Conservation (phyloP, 2,329 filamentous ascomycete species). For the Cadophora luteo-olivacea region DNA sequence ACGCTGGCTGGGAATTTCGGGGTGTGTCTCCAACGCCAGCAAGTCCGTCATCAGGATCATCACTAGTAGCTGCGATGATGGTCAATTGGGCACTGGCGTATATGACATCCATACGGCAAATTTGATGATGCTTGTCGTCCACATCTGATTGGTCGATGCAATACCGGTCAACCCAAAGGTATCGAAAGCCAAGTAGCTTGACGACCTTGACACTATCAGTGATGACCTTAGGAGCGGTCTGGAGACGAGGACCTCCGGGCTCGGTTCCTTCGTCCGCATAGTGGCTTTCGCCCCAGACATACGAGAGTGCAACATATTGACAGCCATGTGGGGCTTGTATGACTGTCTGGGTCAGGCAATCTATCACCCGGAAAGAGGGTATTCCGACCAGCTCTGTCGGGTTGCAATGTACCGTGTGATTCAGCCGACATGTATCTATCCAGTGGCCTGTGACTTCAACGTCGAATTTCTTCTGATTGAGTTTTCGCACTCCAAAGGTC, state of each 20-base stretch:
- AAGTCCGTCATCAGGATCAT: neutral
- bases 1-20: neutral
- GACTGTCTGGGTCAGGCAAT: neutral
- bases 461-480: neutral
- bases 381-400: neutral
- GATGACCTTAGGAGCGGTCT: neutral
- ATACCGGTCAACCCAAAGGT: slow-evolving; percentile 4
- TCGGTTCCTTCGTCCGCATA: neutral
- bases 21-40: neutral
- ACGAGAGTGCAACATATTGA: neutral
- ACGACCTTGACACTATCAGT: neutral
- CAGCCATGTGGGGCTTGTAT: neutral
- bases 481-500: neutral
- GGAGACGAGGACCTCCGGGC: neutral
- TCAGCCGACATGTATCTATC: neutral
- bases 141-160: neutral
- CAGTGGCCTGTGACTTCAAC: neutral
- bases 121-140: neutral
- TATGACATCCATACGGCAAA: neutral
- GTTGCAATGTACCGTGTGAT: neutral
- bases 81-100: slow-evolving; percentile 6
- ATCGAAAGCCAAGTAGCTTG: neutral
- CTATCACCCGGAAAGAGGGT: slow-evolving; percentile 4
- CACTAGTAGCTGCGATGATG: neutral
- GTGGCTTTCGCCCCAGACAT: neutral